phyloP scores from a whole-genome alignment of 305 asterid genomes.

The Withania somnifera region DNA sequence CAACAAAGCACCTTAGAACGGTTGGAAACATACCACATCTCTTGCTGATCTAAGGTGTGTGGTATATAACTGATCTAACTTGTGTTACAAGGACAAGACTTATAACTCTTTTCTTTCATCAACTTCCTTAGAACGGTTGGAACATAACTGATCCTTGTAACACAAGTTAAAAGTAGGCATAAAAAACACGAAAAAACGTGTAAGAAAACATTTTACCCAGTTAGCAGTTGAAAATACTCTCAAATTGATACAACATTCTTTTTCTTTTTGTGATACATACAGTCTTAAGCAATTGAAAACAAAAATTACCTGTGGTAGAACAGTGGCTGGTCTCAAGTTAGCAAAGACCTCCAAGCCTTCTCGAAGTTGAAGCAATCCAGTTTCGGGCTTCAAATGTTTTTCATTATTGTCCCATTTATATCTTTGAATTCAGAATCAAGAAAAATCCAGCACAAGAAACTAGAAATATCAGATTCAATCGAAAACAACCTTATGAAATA shows the following conservation, averaged over 20 bases:
- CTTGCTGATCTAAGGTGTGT: no score
- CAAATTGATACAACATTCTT: neutral
- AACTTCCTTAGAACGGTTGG: neutral
- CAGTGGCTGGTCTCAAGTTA: constrained; percentile 92
- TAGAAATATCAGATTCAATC: neutral
- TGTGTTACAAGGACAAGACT: no score
- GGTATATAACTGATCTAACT: no score
- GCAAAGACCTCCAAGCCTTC: constrained; percentile 90
- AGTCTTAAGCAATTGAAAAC: neutral
- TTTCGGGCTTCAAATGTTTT: constrained; percentile 94
- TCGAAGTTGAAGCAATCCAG: constrained; percentile 93
- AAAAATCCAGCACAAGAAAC: neutral
- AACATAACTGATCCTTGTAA: neutral
- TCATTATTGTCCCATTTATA: constrained; percentile 96
- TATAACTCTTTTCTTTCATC: no score
- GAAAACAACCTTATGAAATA: neutral
- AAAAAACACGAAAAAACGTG: neutral
- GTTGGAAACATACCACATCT: neutral
- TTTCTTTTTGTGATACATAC: neutral
- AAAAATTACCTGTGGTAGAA: constrained; percentile 65
- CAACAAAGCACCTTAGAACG: neutral
- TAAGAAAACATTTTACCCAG: neutral
- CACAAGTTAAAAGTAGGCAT: neutral
- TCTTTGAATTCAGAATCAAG: constrained; percentile 27
- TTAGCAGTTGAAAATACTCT: neutral